Conservation (phyloP, 176 grass and related monocot species). For the Chloris gayana region DNA sequence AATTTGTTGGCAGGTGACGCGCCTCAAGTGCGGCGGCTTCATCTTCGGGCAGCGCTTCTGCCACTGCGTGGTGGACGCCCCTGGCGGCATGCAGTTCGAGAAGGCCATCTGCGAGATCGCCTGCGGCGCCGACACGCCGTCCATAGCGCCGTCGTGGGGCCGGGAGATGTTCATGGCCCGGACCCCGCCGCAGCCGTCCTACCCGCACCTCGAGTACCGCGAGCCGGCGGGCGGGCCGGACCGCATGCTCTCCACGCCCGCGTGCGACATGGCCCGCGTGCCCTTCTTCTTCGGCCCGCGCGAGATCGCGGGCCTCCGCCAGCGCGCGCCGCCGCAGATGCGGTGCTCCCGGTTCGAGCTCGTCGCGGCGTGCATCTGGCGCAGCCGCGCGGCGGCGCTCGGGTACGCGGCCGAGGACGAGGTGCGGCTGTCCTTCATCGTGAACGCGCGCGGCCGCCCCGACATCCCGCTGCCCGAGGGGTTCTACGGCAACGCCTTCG, state of each 20-base stretch:
- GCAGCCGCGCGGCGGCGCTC: slow-evolving; percentile 60
- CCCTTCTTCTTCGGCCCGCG: slow-evolving; percentile 50
- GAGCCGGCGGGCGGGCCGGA: slow-evolving; percentile 30
- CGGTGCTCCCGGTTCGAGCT: slow-evolving; percentile 63
- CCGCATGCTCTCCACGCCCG: slow-evolving; percentile 1
- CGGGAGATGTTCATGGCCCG: slow-evolving; percentile 57
- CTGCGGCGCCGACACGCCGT: slow-evolving; percentile 38
- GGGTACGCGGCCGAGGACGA: slow-evolving; percentile 46
- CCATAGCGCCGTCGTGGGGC: slow-evolving; percentile 56
- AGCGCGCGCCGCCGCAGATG: slow-evolving; percentile 42
- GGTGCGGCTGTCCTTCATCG: slow-evolving; percentile 64
- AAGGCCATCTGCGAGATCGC: slow-evolving; percentile 64
- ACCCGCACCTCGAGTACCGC: slow-evolving; percentile 65
- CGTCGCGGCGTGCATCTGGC: slow-evolving; percentile 67
- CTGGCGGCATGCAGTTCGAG: slow-evolving; percentile 69
- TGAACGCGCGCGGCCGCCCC: slow-evolving; percentile 56
- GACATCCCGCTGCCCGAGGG: slow-evolving; percentile 54
- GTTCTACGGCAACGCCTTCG: slow-evolving; percentile 80
- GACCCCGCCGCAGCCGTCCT: slow-evolving; percentile 19
- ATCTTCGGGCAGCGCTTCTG: slow-evolving; percentile 65
- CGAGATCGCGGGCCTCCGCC: slow-evolving; percentile 55
- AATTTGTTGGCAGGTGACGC: slow-evolving; percentile 63
- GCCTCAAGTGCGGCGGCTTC: slow-evolving; percentile 68
- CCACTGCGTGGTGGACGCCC: slow-evolving; percentile 64
- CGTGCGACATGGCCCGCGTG: slow-evolving; percentile 9